Conservation (phyloP, 208 protist genomes). For the Wallacemonas collosoma region DNA sequence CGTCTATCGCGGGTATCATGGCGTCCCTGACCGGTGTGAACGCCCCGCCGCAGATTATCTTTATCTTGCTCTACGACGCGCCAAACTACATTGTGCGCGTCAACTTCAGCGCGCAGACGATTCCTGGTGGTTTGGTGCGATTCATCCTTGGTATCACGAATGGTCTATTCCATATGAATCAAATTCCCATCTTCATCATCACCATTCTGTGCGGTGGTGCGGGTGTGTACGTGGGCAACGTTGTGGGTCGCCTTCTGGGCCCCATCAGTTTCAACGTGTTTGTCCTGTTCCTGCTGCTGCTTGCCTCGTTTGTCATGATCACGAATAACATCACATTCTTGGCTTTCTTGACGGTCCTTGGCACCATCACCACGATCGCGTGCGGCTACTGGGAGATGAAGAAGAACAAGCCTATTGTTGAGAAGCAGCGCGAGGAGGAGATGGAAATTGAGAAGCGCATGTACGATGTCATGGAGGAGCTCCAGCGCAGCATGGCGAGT, state of each 20-base stretch:
- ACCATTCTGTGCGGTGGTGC: conserved; percentile 51
- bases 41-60: conserved; percentile 63
- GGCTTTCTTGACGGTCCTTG: conserved; percentile 27
- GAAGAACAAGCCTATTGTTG: conserved; percentile 40
- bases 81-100: conserved; percentile 65
- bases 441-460: conserved; percentile 58
- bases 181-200: conserved; percentile 37
- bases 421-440: conserved; percentile 49
- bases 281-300: conserved; percentile 51
- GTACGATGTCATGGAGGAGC: conserved; percentile 52
- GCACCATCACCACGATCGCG: conserved; percentile 31
- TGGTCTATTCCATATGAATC: conserved; percentile 28
- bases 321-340: conserved; percentile 31
- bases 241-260: conserved; percentile 51
- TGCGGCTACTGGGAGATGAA: conserved; percentile 44
- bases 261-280: conserved; percentile 58
- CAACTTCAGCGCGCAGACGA: conserved; percentile 63
- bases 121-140: conserved; percentile 50
- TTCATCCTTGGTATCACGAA: conserved; percentile 40
- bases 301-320: conserved; percentile 50
- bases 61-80: conserved; percentile 58
- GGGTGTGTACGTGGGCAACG: conserved; percentile 52
- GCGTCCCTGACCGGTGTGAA: conserved; percentile 59
- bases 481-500: conserved; percentile 51
- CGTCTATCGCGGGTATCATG: conserved; percentile 53